Evolutionary conservation across 1,284 basidiomycete species (phyloP).

Genomic region (Hypsizygus ulmarius): DNA sequence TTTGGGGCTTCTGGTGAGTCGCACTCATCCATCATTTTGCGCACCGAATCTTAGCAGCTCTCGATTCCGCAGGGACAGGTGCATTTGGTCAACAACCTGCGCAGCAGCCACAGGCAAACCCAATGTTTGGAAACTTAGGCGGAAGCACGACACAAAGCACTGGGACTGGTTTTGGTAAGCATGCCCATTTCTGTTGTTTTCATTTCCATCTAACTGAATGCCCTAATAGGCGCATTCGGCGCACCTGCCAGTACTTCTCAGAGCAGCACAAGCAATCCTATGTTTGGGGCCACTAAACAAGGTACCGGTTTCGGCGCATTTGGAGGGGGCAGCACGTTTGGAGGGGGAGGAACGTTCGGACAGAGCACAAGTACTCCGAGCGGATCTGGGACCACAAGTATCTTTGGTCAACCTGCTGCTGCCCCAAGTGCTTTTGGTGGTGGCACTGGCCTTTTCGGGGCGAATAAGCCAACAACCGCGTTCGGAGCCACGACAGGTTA

Average conservation of each 20-base stretch:
- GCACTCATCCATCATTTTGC: constrained; percentile 21
- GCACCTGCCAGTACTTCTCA: constrained; percentile 38
- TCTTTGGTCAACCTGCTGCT: constrained; percentile 42
- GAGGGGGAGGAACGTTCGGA: constrained; percentile 47
- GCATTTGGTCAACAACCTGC: constrained; percentile 44
- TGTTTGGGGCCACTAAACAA: constrained; percentile 65
- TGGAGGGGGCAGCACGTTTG: constrained; percentile 37
- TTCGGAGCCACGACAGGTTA: constrained; percentile 41
- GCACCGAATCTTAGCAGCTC: constrained; percentile 33
- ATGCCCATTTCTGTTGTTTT: constrained; percentile 17
- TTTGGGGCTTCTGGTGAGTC: constrained; percentile 43
- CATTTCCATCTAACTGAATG: constrained; percentile 20
- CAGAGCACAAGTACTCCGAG: constrained; percentile 25
- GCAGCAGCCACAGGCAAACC: constrained; percentile 65
- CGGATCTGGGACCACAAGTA: constrained; percentile 29
- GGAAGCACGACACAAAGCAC: constrained; percentile 35
- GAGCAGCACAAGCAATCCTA: constrained; percentile 38
- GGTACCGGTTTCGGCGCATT: constrained; percentile 70
- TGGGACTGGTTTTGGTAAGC: constrained; percentile 58
- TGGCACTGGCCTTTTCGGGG: constrained; percentile 41
- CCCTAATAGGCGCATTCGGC: constrained; percentile 57
- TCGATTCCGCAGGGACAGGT: constrained; percentile 36
- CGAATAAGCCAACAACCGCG: constrained; percentile 46
- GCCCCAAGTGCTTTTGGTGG: constrained; percentile 36
- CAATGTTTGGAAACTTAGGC: constrained; percentile 71